A percentile compares a stretch with the other conserved stretches of the same genome.
phyloP scores from a whole-genome alignment of 192 early-diverging fungal genomes.

The Rhizophagus clarus region DNA sequence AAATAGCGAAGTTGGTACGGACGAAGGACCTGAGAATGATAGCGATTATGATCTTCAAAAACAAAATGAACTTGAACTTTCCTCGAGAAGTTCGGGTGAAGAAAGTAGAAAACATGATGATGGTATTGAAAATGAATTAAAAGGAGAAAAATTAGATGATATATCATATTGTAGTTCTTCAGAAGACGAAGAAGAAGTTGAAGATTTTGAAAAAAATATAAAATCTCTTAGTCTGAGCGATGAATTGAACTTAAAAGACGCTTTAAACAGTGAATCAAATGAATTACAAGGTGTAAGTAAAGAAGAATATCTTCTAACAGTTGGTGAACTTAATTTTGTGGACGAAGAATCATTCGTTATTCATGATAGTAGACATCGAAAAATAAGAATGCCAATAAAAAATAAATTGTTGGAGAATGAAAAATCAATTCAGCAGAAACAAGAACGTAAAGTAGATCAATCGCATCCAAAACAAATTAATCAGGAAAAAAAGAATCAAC shows the following conservation, averaged over 20 bases:
- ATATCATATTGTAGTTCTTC: background rate
- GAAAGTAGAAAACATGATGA: background rate
- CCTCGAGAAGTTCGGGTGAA: background rate
- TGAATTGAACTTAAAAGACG: background rate
- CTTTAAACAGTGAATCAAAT: background rate
- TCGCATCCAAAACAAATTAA: too few relatives aligned
- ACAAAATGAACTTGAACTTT: background rate
- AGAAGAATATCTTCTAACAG: background rate
- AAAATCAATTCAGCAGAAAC: too few relatives aligned
- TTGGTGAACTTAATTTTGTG: background rate
- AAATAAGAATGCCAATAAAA: too few relatives aligned
- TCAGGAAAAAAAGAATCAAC: background rate
- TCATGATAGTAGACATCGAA: background rate
- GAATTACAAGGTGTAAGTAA: background rate
- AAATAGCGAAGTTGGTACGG: background rate
- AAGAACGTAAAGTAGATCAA: too few relatives aligned
- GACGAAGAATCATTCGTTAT: background rate
- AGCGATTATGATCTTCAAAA: background rate
- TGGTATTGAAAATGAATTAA: background rate
- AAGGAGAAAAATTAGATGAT: background rate
- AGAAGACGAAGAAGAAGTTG: background rate
- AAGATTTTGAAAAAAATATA: background rate
- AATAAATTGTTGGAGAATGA: background rate
- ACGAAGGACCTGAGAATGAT: background rate
- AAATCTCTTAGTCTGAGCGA: background rate